These are phyloP conservation scores for Haberlea rhodopensis DNA, from an alignment of 257 asterid species.

Conservation along the genomic window DNA sequence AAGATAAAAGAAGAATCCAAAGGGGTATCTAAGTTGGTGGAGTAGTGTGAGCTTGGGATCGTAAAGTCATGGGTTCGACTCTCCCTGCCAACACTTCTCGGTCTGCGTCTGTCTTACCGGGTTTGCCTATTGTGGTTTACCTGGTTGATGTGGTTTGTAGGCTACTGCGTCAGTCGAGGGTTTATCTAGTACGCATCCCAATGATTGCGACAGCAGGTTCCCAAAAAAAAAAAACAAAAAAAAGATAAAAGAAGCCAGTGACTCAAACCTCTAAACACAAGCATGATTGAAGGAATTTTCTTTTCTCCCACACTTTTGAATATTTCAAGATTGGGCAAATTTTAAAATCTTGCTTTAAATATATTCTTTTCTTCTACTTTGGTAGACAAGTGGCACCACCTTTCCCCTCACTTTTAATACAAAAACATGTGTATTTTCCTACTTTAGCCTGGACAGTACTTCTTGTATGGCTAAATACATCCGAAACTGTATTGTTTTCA, in stretches of 20 bases:
- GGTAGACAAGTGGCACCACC: conserved; percentile 62
- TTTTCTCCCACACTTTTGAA: conserved; percentile 35
- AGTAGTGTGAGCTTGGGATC: too few relatives aligned
- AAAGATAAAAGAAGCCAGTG: conserved; percentile 19
- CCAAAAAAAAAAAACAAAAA: too few relatives aligned
- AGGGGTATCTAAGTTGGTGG: too few relatives aligned
- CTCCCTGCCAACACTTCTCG: too few relatives aligned
- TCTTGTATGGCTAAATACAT: conserved; percentile 25
- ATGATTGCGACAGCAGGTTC: too few relatives aligned
- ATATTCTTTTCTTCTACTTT: conserved; percentile 60
- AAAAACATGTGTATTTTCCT: conserved; percentile 37
- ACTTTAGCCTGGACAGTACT: conserved; percentile 32
- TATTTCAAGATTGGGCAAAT: conserved; percentile 16
- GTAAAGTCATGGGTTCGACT: too few relatives aligned
- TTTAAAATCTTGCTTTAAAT: conserved; percentile 29
- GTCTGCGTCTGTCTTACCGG: too few relatives aligned
- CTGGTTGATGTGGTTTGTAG: too few relatives aligned
- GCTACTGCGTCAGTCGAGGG: too few relatives aligned
- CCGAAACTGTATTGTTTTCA: conserved; percentile 29
- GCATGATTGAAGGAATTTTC: conserved; percentile 50
- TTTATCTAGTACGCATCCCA: too few relatives aligned
- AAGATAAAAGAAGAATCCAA: conserved; percentile 27
- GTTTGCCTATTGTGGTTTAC: too few relatives aligned
- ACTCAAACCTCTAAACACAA: conserved; percentile 31
- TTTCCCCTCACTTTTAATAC: conserved; percentile 46